A percentile compares a stretch with the other conserved stretches of the same genome.
Evolutionary conservation across 2,329 filamentous ascomycete species (phyloP).

Genomic region (Neonectria magnoliae): DNA sequence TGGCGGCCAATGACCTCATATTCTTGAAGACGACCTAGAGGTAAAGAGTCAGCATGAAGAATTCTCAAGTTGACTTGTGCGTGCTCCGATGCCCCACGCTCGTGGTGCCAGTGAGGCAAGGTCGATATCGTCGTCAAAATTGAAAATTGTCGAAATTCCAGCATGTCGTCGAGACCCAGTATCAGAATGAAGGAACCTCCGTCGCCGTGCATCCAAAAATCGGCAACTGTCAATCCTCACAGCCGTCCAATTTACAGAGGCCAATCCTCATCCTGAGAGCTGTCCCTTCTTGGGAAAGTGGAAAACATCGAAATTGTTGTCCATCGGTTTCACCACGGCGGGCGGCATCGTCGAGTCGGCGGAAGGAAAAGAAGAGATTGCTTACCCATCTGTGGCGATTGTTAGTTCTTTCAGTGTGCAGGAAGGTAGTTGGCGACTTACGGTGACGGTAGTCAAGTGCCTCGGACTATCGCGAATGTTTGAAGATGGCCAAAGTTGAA

Average conservation of each 20-base stretch:
- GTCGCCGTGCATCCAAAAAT: conserved; percentile 2
- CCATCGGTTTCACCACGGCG: conserved; percentile 33
- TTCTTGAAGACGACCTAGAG: conserved; percentile 96
- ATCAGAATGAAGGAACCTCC: background rate
- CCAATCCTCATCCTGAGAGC: conserved; percentile 19
- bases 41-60: conserved; percentile 45
- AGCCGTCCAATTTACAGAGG: background rate
- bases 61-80: background rate
- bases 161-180: conserved; percentile 11
- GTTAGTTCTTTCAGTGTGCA: conserved; percentile 52
- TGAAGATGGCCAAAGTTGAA: conserved; percentile 53
- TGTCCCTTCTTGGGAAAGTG: conserved; percentile 8
- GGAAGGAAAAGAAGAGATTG: conserved; percentile 40
- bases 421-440: conserved; percentile 53
- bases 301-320: conserved; percentile 37
- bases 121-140: conserved; percentile 2
- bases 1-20: conserved; percentile 99
- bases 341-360: conserved; percentile 39
- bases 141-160: background rate
- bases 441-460: conserved; percentile 59
- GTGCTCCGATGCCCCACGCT: conserved; percentile 20
- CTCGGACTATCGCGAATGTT: conserved; percentile 55
- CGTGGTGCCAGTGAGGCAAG: conserved; percentile 1
- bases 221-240: background rate
- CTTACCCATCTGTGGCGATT: conserved; percentile 69